Conservation (phyloP, 441 rosid species). For the Breynia disticha region DNA sequence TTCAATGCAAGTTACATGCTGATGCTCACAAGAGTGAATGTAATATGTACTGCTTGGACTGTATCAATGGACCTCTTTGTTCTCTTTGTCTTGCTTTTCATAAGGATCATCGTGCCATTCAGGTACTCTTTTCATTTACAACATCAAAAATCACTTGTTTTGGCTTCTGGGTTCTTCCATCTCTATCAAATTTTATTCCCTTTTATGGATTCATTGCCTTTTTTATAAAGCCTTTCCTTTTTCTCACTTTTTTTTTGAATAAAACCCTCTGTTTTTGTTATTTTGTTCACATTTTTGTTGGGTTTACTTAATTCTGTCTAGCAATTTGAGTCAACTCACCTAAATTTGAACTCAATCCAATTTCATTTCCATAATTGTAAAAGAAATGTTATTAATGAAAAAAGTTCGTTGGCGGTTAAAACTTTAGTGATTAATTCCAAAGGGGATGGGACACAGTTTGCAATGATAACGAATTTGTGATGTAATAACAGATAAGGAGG, state of each 20-base stretch:
- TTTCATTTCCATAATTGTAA: neutral
- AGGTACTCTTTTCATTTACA: conserved; percentile 32
- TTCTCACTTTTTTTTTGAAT: neutral
- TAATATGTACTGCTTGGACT: conserved; percentile 87
- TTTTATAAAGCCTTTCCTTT: neutral
- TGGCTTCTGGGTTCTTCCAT: conserved; percentile 4
- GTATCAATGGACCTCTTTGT: conserved; percentile 72
- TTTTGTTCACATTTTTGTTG: neutral
- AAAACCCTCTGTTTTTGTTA: neutral
- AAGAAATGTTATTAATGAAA: too few species aligned
- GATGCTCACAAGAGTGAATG: conserved; percentile 95
- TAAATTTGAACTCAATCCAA: too few species aligned
- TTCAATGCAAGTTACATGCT: conserved; percentile 71
- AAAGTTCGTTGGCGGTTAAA: neutral
- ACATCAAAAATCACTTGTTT: neutral
- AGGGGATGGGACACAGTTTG: neutral
- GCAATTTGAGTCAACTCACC: too few species aligned
- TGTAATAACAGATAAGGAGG: conserved; percentile 70
- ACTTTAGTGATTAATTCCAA: neutral
- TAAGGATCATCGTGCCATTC: conserved; percentile 74
- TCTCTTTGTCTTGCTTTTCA: conserved; percentile 69
- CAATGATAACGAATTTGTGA: neutral
- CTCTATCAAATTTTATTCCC: neutral
- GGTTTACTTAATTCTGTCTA: neutral
- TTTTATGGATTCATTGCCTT: neutral